Conservation (phyloP, 345 rosid genomes). For the Eucalyptus microcorys region DNA sequence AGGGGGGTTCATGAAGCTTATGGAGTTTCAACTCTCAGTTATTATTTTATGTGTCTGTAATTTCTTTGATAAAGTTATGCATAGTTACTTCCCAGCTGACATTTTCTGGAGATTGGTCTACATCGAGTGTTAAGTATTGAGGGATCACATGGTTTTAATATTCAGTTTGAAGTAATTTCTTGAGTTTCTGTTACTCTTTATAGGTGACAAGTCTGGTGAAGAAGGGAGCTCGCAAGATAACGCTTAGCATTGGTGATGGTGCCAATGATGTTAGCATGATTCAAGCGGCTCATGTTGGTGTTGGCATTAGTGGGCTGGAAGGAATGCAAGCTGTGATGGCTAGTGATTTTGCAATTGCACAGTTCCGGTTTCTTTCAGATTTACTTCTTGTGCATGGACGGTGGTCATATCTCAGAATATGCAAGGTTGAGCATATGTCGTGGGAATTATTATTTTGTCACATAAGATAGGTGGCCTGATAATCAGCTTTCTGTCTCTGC, state of each 20-base stretch:
- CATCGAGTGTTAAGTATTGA: not conserved
- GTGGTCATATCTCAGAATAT: conserved; percentile 96
- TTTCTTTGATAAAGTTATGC: not conserved
- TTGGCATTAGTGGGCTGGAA: conserved; percentile 97
- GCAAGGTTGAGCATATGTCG: conserved; percentile 45
- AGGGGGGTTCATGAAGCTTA: not conserved
- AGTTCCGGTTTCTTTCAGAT: conserved; percentile 88
- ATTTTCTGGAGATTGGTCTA: not conserved
- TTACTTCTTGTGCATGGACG: conserved; percentile 98
- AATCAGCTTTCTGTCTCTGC: conserved; percentile 13
- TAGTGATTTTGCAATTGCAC: conserved; percentile 99
- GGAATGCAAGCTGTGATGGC: conserved; percentile 99
- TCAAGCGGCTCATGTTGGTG: conserved; percentile 99
- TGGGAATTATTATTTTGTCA: not conserved
- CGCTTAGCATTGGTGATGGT: conserved; percentile 99
- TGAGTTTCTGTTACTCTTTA: not conserved
- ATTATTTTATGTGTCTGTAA: not conserved
- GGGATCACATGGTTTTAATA: not conserved
- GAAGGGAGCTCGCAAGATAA: conserved; percentile 93
- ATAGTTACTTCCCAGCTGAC: not conserved
- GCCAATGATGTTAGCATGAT: conserved; percentile 99
- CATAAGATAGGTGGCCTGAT: not conserved
- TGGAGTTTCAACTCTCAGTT: not conserved
- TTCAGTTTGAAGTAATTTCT: not conserved
- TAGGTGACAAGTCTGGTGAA: conserved; percentile 95